Evolutionary conservation across 2,329 filamentous ascomycete genomes (phyloP), one percentile per base, ranked within the genome.

Genomic region (Fulvia fulva): DNA sequence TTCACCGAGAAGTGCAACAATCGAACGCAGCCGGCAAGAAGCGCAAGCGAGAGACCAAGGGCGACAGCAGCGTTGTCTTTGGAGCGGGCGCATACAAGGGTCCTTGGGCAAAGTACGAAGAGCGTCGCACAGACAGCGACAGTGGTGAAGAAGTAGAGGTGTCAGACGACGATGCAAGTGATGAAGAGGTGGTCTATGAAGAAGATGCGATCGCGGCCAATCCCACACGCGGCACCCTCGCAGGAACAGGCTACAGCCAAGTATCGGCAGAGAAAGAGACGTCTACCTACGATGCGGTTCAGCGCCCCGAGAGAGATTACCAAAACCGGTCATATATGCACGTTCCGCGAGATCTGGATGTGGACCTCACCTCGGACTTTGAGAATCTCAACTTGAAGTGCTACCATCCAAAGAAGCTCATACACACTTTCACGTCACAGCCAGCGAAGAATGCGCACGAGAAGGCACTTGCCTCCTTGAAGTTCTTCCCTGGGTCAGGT

Each of bases 311-410:
- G 28, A 7, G 28, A 7, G 94, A 99, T 74, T 99, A 99, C 77
- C 89, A 95, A 73, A 94, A 94, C 50, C 83, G 94, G 64, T 96
- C 93, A 32, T 99, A 96, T 73, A 97, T 99, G 93, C 94, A 99
- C 75, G 82, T 97, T 47, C 94, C 94, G 3, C 91, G 91, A 73
- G 92, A 96, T 72, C 78, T 96, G 75, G 90, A 91, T 70, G 80
- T 96, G 72, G 89, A 96, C 71, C 80, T 99, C 67, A 74, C 81
- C 46, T 90, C 89, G 67, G 91, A 87, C 70, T 75, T 84, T 71
- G 92, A 92, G 71, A 97, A 96, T 74, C 56, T 72, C 47, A 67
- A 63, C 44, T 55, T 72, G 47, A 71, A 71, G 53, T 72, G 70
- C 67, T 99, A 86, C 72, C 90, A 95, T 57, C 94, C 94, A 37